Evolutionary conservation across 1,284 basidiomycete species (phyloP).

Genomic region (Leucoagaricus sp.): DNA sequence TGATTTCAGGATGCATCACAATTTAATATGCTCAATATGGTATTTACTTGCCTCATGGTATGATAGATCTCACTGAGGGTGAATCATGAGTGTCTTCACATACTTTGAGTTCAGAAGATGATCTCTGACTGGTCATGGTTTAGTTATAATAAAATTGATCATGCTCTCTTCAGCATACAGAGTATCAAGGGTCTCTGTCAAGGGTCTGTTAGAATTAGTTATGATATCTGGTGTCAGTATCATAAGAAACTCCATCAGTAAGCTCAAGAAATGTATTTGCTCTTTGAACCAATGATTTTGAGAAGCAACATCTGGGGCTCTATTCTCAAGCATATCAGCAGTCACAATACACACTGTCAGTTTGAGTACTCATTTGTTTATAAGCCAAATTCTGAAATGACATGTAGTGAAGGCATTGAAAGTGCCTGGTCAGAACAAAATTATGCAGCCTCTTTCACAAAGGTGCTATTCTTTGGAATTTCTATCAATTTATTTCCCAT

Average conservation of each 20-base stretch:
- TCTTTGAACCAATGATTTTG: slow-evolving; percentile 17
- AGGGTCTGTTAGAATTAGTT: slow-evolving; percentile 23
- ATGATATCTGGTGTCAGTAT: slow-evolving; percentile 30
- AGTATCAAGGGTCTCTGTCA: slow-evolving; percentile 14
- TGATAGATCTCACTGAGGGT: neutral
- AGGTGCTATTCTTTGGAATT: too few species aligned
- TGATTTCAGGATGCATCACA: neutral
- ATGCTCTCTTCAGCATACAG: neutral
- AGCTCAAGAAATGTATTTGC: neutral
- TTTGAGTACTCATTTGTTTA: slow-evolving; percentile 24
- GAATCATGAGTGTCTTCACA: neutral
- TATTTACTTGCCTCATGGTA: neutral
- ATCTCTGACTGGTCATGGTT: slow-evolving; percentile 16
- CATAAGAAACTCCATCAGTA: slow-evolving; percentile 15
- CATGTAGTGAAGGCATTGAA: slow-evolving; percentile 25
- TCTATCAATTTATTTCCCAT: too few species aligned
- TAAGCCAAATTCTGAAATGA: slow-evolving; percentile 18
- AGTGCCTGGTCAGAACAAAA: slow-evolving; percentile 25
- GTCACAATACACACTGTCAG: slow-evolving; percentile 22
- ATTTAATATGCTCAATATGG: neutral
- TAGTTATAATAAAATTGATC: slow-evolving; percentile 7
- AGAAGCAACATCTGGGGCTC: slow-evolving; percentile 19
- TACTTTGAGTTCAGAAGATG: slow-evolving; percentile 13
- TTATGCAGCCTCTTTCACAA: too few species aligned
- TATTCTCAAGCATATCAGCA: slow-evolving; percentile 26